Percentiles rank a stretch among this genome's conserved stretches.
Conservation (phyloP, 768 basidiomycete species). For the Coprinellus micaceus region DNA sequence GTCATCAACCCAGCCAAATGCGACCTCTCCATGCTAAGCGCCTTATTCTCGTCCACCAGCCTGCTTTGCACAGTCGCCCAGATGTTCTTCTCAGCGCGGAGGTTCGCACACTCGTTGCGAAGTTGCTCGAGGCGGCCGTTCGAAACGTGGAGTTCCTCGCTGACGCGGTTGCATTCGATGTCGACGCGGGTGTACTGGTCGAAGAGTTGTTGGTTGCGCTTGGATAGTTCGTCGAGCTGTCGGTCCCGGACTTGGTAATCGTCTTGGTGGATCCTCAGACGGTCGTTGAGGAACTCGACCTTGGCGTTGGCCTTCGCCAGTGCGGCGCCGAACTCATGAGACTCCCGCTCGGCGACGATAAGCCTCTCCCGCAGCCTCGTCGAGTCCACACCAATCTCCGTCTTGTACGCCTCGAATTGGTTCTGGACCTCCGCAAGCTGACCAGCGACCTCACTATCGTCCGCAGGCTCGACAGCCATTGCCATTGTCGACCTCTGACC, state of each 20-base stretch:
- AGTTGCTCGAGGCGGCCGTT: slow-evolving; percentile 68
- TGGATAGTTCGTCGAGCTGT: slow-evolving; percentile 63
- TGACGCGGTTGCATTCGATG: slow-evolving; percentile 65
- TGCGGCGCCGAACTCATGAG: slow-evolving; percentile 56
- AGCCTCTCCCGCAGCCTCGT: slow-evolving; percentile 70
- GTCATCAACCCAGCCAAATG: slow-evolving; percentile 84
- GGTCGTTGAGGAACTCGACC: slow-evolving; percentile 71
- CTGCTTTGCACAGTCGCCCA: slow-evolving; percentile 86
- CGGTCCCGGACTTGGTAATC: slow-evolving; percentile 57
- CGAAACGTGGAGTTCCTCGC: slow-evolving; percentile 60
- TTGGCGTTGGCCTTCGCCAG: slow-evolving; percentile 84
- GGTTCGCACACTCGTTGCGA: slow-evolving; percentile 81
- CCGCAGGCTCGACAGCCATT: slow-evolving; percentile 9
- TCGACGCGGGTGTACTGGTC: slow-evolving; percentile 74
- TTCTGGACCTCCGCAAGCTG: slow-evolving; percentile 71
- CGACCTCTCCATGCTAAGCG: slow-evolving; percentile 74
- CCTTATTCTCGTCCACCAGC: slow-evolving; percentile 82
- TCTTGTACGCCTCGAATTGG: slow-evolving; percentile 77
- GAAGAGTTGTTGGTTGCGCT: slow-evolving; percentile 68
- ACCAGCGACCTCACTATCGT: slow-evolving; percentile 40
- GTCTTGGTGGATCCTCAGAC: slow-evolving; percentile 68
- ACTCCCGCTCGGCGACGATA: slow-evolving; percentile 59
- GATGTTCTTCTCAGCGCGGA: slow-evolving; percentile 90
- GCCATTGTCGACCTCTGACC: slow-evolving; percentile 3
- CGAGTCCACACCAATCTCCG: slow-evolving; percentile 79